Conservation (phyloP, 2,329 filamentous ascomycete genomes). For the Hypoxylon sp. region DNA sequence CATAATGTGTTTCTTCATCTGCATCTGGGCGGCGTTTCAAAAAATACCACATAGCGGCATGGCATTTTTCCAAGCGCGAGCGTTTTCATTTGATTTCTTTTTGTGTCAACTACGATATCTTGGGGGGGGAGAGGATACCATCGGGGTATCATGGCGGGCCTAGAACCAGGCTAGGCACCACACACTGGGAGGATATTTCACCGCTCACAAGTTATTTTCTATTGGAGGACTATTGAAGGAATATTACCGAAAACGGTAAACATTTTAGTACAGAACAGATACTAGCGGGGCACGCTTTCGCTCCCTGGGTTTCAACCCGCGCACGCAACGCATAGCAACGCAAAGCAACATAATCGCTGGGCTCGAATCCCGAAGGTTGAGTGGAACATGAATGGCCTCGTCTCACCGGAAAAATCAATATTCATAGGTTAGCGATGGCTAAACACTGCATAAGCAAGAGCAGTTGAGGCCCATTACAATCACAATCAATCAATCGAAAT, state of each 20-base stretch:
- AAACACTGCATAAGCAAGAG: slow-evolving; percentile 16
- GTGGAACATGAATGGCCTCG: slow-evolving; percentile 36
- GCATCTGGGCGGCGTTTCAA: slow-evolving; percentile 50
- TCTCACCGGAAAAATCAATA: slow-evolving; percentile 32
- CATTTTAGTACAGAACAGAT: slow-evolving; percentile 17
- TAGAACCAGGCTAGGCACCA: slow-evolving; percentile 33
- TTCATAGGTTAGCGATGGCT: slow-evolving; percentile 33
- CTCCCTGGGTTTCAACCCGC: slow-evolving; percentile 42
- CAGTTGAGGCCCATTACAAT: slow-evolving; percentile 22
- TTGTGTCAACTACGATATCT: slow-evolving; percentile 22
- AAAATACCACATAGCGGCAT: slow-evolving; percentile 48
- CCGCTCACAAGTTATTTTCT: slow-evolving; percentile 42
- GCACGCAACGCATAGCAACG: slow-evolving; percentile 10
- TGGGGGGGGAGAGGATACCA: slow-evolving; percentile 19
- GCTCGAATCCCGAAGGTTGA: slow-evolving; percentile 41
- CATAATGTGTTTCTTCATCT: slow-evolving; percentile 44
- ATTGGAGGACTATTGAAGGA: slow-evolving; percentile 38
- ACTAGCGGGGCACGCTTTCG: slow-evolving; percentile 36
- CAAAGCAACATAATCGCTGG: neutral
- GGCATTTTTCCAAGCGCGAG: slow-evolving; percentile 45
- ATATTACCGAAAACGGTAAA: slow-evolving; percentile 43
- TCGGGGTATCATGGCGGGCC: slow-evolving; percentile 30
- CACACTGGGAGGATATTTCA: slow-evolving; percentile 38
- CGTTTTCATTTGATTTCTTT: slow-evolving; percentile 39
- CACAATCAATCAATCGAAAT: slow-evolving; percentile 21